phyloP scores from a whole-genome alignment of 306 rosid genomes.

The Luffa acutangula region DNA sequence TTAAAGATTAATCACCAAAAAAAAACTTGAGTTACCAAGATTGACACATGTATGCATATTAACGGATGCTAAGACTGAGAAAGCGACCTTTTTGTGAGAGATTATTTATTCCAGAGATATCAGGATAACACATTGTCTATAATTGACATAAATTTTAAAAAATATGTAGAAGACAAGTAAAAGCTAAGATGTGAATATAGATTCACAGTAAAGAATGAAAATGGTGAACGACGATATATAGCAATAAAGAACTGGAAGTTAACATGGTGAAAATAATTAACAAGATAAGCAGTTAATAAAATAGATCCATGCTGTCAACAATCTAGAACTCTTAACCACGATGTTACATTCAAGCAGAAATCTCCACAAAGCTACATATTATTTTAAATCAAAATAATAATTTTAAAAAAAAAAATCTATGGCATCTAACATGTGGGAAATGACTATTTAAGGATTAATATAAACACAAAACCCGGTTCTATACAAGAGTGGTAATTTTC shows the following conservation, averaged over 20 bases:
- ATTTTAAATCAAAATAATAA: conserved; percentile 2
- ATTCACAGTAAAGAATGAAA: not conserved
- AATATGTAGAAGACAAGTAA: not conserved
- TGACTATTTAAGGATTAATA: not conserved
- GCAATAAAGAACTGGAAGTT: not conserved
- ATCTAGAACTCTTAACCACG: not conserved
- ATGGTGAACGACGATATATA: not conserved
- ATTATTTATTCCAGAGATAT: not conserved
- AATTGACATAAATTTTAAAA: not conserved
- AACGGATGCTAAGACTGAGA: not conserved
- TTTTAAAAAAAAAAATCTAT: not conserved
- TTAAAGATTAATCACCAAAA: conserved; percentile 8
- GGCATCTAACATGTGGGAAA: not conserved
- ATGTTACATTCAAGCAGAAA: not conserved
- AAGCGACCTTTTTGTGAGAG: not conserved
- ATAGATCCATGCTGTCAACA: not conserved
- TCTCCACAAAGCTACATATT: not conserved
- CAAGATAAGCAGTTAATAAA: not conserved
- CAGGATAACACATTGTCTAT: not conserved
- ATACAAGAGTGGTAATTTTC: not conserved
- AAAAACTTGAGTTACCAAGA: not conserved
- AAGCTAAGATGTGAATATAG: not conserved
- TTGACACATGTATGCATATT: not conserved
- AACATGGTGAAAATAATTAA: not conserved
- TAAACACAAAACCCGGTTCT: not conserved